Evolutionary conservation across 495 filamentous ascomycete species (phyloP).

Genomic region (Elaphomyces granulatus): DNA sequence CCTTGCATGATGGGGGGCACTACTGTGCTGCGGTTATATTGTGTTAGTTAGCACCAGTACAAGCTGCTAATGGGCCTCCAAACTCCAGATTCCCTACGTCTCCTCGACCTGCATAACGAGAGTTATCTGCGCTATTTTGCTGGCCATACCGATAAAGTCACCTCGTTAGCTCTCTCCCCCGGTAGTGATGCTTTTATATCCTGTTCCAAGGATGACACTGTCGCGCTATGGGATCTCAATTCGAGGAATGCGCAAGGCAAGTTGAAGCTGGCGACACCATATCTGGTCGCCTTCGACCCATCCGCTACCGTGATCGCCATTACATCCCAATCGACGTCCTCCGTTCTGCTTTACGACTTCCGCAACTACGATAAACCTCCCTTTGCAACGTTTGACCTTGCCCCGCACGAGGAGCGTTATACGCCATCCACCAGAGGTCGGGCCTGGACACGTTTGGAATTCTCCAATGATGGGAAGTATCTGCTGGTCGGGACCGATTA

Average conservation of each 20-base stretch:
- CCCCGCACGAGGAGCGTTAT: conserved; percentile 41
- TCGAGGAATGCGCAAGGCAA: conserved; percentile 62
- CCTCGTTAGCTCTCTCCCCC: conserved; percentile 48
- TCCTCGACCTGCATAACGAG: conserved; percentile 90
- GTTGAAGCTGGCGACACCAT: conserved; percentile 59
- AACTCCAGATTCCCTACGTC: conserved; percentile 57
- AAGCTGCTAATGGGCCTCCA: not conserved
- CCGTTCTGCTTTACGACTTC: conserved; percentile 80
- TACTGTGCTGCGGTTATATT: too few relatives aligned
- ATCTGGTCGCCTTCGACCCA: conserved; percentile 75
- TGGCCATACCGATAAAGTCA: conserved; percentile 73
- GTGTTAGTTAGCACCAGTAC: not conserved
- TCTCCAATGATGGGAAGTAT: conserved; percentile 86
- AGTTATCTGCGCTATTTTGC: conserved; percentile 89
- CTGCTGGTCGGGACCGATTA: conserved; percentile 70
- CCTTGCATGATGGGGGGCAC: too few relatives aligned
- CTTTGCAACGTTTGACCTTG: conserved; percentile 71
- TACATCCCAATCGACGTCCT: conserved; percentile 59
- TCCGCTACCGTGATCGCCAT: conserved; percentile 84
- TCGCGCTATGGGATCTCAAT: conserved; percentile 70
- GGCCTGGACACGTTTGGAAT: conserved; percentile 76
- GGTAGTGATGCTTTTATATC: conserved; percentile 82
- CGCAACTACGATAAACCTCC: conserved; percentile 85
- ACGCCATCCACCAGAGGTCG: conserved; percentile 34
- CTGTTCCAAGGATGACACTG: conserved; percentile 73